Base-by-base conservation (phyloP, 306 rosid species). In the Vigna reflexopilosa region DNA sequence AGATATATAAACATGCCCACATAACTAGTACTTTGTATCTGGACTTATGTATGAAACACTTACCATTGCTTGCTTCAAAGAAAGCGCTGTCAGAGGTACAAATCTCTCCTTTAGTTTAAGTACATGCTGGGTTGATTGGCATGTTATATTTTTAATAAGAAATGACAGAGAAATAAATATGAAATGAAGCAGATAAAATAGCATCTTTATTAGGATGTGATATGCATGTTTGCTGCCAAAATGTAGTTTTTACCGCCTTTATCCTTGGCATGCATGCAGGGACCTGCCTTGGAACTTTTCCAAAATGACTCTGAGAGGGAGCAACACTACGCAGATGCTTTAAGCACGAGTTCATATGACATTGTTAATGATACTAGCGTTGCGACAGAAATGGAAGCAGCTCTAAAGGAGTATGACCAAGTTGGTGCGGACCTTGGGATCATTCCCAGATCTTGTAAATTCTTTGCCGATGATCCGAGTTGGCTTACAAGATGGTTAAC, bases 401-500 rank as follows among this genome's bases (percentile, higher is more conserved):
- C 98, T 81, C 88, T 95, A 36, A 84, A 93, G 70, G 97, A 87
- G 82, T 88, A 88, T 54, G 87, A 91, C 52, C 93, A 86, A 67
- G 90, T 95, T 30, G 98, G 97, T 50, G 80, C 87, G 22, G 98
- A 91, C 87, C 93, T 95, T 13, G 98, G 93, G 76, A 88, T 89
- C 86, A 85, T 88, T 57, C 98, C 98, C 36, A 64, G 62, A 32
- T 73, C 95, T 6, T 87, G 96, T 76, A 92, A 82, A 83, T 89
- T 76, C 79, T 81, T 86, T 59, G 91, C 93, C 4, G 88, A 85
- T 70, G 97, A 95, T 81, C 93, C 97, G 12, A 92, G 97, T 77
- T 95, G 98, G 98, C 81, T 95, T 91, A 86, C 98, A 0, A 86
- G 97, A 80, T 91, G 93, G 93, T 87, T 95, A 70, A 74, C 87